Base-by-base conservation (phyloP, 345 rosid species). In the Clausena lansium region DNA sequence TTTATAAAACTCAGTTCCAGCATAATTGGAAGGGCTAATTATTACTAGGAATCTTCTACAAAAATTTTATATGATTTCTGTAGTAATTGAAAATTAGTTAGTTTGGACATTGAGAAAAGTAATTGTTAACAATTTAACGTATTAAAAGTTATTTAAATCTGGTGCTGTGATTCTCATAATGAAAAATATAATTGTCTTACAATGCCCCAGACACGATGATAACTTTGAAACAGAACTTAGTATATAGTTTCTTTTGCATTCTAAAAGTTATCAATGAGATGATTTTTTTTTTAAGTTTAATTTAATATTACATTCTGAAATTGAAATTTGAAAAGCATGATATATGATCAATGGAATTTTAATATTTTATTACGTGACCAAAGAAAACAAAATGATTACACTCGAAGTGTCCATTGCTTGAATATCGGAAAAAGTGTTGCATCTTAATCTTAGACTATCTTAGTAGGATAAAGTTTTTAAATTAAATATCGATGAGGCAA, bases 11-110 rank as follows among this genome's bases (percentile, higher is more conserved):
- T 52, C 59, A 47, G 72, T 38, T 86, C 85, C 86, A 30, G 69
- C 85, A 79, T 82, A 41, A 72, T 63, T 77, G 88, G 88, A 71
- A 79, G 82, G 63, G 83, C 82, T 54, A 52, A 78, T 78, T 57
- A 36, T 64, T 78, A 35, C 36, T 57, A 70, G 20, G 80, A 81
- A 76, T 54, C 73, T 61, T 74, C 76, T 68, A 22, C 28, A 35
- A 62, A 67, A 61, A 54, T 36, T 35, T 66, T 54, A 76, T 66
- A 76, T 24, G 45, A 54, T 52, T 66, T 47, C 22, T 7, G 47
- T 32, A n/a, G 65, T 66, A 55, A 76, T 35, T 30, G 61, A 74
- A 28, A 76, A 76, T 54, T 41, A 15, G 25, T 27, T 35, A 54
- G 22, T 50, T 52, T 35, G 64, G 78, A 54, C 24, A 45, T 32